A percentile compares a stretch with the other conserved stretches of the same genome.
Conservation (phyloP, 208 protist genomes). For the Hexamita inflata region DNA sequence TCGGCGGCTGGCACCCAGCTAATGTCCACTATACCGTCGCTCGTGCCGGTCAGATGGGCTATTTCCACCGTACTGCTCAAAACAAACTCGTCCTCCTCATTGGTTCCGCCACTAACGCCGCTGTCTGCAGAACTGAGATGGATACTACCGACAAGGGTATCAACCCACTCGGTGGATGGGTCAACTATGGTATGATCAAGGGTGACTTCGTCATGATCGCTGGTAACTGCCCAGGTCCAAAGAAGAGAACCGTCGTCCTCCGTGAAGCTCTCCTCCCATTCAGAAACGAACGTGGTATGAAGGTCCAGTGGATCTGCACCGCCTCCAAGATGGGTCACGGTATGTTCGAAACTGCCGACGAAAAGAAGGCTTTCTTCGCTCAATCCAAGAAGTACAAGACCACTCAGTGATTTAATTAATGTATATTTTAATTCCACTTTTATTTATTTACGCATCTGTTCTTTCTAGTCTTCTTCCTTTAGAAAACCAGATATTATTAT, state of each 20-base stretch:
- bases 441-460: no score
- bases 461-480: no score
- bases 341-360: slow-evolving; percentile 89
- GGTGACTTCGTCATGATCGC: slow-evolving; percentile 94
- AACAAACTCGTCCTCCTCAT: slow-evolving; percentile 99
- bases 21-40: slow-evolving; percentile 83
- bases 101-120: slow-evolving; percentile 47
- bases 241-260: slow-evolving; percentile 87
- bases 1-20: slow-evolving; percentile 94
- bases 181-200: slow-evolving; percentile 85
- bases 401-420: no score
- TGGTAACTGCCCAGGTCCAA: slow-evolving; percentile 51
- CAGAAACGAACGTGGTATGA: slow-evolving; percentile 63
- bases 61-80: slow-evolving; percentile 88
- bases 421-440: no score
- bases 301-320: slow-evolving; percentile 96
- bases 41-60: slow-evolving; percentile 94
- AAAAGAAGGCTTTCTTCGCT: slow-evolving; percentile 62
- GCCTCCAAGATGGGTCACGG: slow-evolving; percentile 94
- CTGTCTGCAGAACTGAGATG: slow-evolving; percentile 75
- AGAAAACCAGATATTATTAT: no score
- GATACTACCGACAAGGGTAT: slow-evolving; percentile 95
- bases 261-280: slow-evolving; percentile 76
- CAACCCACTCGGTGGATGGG: slow-evolving; percentile 96
- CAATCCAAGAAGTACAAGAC: no score